Conservation (phyloP, 257 asterid genomes). For the Phtheirospermum japonicum region DNA sequence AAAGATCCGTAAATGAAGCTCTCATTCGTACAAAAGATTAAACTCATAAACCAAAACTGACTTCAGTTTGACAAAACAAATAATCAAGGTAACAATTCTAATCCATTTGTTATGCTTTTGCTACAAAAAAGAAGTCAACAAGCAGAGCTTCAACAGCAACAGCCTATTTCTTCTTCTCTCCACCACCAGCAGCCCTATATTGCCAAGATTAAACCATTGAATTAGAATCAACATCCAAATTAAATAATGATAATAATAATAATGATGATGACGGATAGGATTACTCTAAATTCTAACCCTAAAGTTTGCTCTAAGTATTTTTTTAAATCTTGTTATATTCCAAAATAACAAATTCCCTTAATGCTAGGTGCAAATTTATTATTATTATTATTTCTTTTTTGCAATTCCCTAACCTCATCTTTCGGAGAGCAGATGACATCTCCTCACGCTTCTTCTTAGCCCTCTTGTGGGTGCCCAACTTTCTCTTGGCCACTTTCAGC, state of each 20-base stretch:
- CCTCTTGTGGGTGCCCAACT: constrained; percentile 15
- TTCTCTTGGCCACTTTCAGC: constrained; percentile 6
- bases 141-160: background rate
- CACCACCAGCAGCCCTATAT: background rate
- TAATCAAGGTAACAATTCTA: too few relatives aligned
- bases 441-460: constrained; percentile 2
- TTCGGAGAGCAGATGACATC: background rate
- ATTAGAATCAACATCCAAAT: background rate
- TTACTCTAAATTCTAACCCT: too few relatives aligned
- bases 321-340: too few relatives aligned
- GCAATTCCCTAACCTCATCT: too few relatives aligned
- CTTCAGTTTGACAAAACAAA: too few relatives aligned
- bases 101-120: background rate
- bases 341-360: too few relatives aligned
- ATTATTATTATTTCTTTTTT: too few relatives aligned
- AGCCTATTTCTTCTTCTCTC: background rate
- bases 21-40: background rate
- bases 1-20: background rate
- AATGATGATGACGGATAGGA: too few relatives aligned
- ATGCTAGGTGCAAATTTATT: too few relatives aligned
- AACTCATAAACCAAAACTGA: background rate
- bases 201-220: background rate
- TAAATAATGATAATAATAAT: too few relatives aligned
- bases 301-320: too few relatives aligned
- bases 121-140: background rate